Evolutionary conservation across 2,329 filamentous ascomycete genomes (phyloP), one percentile per base, ranked within the genome.

Genomic region (Rutstroemia sp.): DNA sequence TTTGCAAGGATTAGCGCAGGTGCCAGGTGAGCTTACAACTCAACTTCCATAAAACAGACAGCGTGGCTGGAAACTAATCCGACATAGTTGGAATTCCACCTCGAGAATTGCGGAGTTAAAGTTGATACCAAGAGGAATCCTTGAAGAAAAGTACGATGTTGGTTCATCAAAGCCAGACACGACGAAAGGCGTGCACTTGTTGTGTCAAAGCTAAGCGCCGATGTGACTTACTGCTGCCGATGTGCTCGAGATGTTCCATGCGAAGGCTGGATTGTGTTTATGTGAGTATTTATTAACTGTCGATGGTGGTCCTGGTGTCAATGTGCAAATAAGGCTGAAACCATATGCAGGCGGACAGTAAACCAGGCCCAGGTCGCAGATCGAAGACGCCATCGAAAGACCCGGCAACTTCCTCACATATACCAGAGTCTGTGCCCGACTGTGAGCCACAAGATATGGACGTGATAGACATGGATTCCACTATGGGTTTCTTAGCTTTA

Each of bases 131-230:
- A 55, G 27, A 19, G n/a, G 36, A 12, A 27, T 21, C 16, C 6
- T 5, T 12, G 12, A 48, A 25, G 51, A 25, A 25, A 30, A 27
- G 14, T 44, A 42, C 34, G 4, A 30, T 36, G 12, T 48, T 36
- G 14, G 51, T 57, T 16, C 39, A 54, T 30, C 45, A 48, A 12
- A 57, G 56, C 39, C 48, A 21, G 12, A 57, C 51, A 39, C 45
- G 56, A 21, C 39, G 57, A 21, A 67, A 66, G 51, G 53, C 64
- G 9, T 67, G 64, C 51, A 34, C 40, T 2, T 54, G 44, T 7
- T 65, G 64, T 34, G 60, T 65, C 14, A 62, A 62, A 45, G 57
- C 61, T 2, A 67, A 67, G 58, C 39, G 63, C 47, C 59, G 63
- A 58, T 66, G 64, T 36, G 63, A 67, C 50, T 58, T 65, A 36